A percentile compares a stretch with the other conserved stretches of the same genome.
phyloP scores from a whole-genome alignment of 441 rosid genomes.

The Eugenia klotzschiana region DNA sequence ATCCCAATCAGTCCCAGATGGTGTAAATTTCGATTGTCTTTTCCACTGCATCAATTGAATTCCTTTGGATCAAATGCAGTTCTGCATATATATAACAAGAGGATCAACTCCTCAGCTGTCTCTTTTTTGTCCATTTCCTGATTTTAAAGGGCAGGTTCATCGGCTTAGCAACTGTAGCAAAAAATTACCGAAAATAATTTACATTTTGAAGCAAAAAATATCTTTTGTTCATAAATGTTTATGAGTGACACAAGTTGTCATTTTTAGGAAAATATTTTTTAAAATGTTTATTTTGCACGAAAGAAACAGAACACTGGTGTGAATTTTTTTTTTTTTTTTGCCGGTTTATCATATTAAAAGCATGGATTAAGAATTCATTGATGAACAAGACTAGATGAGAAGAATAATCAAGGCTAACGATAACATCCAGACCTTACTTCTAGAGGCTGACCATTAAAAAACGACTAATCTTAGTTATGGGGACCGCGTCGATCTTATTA shows the following conservation, averaged over 20 bases:
- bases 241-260: too few relatives aligned
- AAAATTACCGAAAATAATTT: background rate
- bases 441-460: background rate
- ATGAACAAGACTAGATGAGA: background rate
- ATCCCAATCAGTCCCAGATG: background rate
- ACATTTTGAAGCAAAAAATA: too few relatives aligned
- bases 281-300: too few relatives aligned
- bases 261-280: too few relatives aligned
- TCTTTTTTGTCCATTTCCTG: background rate
- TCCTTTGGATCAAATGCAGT: background rate
- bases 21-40: background rate
- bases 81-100: background rate
- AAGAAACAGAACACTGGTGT: too few relatives aligned
- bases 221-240: too few relatives aligned
- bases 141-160: background rate
- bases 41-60: background rate
- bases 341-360: background rate
- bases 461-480: background rate
- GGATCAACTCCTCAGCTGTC: background rate
- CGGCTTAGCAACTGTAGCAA: background rate
- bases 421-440: background rate
- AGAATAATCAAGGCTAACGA: background rate
- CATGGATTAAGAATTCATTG: background rate
- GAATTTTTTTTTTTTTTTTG: background rate
- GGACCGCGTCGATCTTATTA: background rate